Base-by-base conservation (phyloP, 805 yeast species). In the Ogataea methylovora region DNA sequence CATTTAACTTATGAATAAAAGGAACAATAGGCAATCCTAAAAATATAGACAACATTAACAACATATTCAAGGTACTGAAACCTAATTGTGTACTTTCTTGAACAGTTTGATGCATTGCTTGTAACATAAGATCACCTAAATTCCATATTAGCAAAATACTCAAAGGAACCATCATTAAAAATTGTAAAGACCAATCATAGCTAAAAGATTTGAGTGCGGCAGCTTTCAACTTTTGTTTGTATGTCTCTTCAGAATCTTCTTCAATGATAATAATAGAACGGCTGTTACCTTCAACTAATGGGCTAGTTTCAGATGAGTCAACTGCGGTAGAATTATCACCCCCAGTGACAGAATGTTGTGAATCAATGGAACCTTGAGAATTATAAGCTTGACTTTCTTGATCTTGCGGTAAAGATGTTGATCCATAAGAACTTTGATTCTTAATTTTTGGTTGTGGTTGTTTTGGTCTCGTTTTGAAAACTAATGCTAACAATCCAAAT, bases 141-240 rank as follows among this genome's bases (percentile, higher is more conserved):
- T 72, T 69, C 45, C 73, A 69, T n/a, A 78, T 49, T 24, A 79
- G 48, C 23, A 71, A 66, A 3, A 77, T 60, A 1, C 81, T 60
- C 11, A 80, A 34, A 3, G 96, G 95, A 11, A 81, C 84, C 13
- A 80, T 52, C 2, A 78, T 41, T 22, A 84, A 43, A 47, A 73
- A 85, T 53, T 87, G 95, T 13, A 84, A 43, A 12, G 79, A 67
- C 95, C 96, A 87, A 47, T 82, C 94, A 49, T 81, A 84, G 27
- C 79, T 71, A 30, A 71, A 68, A 4, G 76, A 71, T 32, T 61
- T 64, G 25, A 56, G 36, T 8, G 63, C 63, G 4, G 56, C 47
- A 1, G 39, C 36, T 31, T 54, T 53, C 30, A 56, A 37, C 10
- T 47, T 47, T 12, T 47, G 50, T 20, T 47, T 33, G 33, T 44